Percentiles rank a stretch among this genome's conserved stretches.
These are phyloP conservation scores for Pseudopyrenochaeta lycopersici DNA, from an alignment of 2,329 filamentous ascomycete species.

Conservation along the genomic window DNA sequence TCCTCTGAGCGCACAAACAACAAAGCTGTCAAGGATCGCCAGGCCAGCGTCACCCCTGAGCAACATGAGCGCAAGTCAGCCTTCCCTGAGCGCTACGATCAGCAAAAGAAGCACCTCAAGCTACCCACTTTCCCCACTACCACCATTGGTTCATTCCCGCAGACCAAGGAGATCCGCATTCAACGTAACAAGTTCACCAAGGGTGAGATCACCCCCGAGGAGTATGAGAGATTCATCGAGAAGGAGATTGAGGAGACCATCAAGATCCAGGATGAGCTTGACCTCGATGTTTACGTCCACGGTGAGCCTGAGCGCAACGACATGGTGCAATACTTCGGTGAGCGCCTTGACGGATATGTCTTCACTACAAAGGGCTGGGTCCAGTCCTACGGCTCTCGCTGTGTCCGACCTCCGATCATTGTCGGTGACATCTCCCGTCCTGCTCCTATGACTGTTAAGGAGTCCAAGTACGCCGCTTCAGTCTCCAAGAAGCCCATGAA, in stretches of 20 bases:
- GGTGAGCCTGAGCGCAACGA: constrained; percentile 99
- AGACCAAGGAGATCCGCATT: constrained; percentile 98
- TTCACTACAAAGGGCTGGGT: constrained; percentile 99
- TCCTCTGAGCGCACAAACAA: constrained; percentile 96
- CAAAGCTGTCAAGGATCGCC: constrained; percentile 95
- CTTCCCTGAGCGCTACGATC: constrained; percentile 83
- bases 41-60: constrained; percentile 82
- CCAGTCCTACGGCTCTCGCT: constrained; percentile 97
- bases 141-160: constrained; percentile 98
- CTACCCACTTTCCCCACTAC: constrained; percentile 98
- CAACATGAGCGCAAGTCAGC: constrained; percentile 93
- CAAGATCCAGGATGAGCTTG: constrained; percentile 97
- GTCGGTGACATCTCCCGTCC: constrained; percentile 98
- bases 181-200: constrained; percentile 99
- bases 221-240: constrained; percentile 99
- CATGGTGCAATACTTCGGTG: constrained; percentile 99
- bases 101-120: constrained; percentile 91
- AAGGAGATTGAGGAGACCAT: constrained; percentile 96
- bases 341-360: constrained; percentile 94
- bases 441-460: constrained; percentile 98
- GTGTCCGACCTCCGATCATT: constrained; percentile 97
- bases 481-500: constrained; percentile 99
- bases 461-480: constrained; percentile 97
- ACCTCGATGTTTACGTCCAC: constrained; percentile 95
- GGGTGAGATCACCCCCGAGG: constrained; percentile 87